phyloP scores from a whole-genome alignment of 108 stramenopile genomes.

The Fragilariopsis cylindrus region DNA sequence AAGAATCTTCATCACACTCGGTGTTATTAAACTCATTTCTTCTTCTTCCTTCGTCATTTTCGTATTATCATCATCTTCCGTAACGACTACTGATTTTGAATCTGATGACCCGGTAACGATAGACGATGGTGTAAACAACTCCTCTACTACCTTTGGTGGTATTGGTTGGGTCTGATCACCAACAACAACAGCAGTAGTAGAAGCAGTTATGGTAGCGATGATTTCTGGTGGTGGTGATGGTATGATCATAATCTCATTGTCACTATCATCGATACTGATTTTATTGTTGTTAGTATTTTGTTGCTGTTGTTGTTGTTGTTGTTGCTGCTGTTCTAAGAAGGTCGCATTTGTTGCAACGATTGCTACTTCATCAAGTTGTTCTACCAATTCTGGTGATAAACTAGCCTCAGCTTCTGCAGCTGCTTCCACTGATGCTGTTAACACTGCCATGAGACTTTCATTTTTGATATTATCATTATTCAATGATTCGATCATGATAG shows the following conservation, averaged over 20 bases:
- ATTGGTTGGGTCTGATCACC: neutral
- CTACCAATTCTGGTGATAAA: slow-evolving; percentile 22
- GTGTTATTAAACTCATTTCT: slow-evolving; percentile 20
- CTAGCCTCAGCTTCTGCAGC: slow-evolving; percentile 36
- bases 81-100: too few species aligned
- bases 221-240: too few species aligned
- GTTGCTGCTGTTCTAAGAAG: neutral
- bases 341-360: slow-evolving; percentile 1
- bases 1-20: slow-evolving; percentile 62
- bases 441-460: slow-evolving; percentile 48
- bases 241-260: too few species aligned
- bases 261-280: too few species aligned
- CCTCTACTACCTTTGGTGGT: too few species aligned
- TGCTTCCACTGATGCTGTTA: slow-evolving; percentile 33
- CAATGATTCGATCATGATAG: too few species aligned
- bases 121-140: too few species aligned
- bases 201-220: neutral
- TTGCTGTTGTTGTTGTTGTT: neutral
- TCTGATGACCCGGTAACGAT: too few species aligned
- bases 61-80: too few species aligned
- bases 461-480: neutral
- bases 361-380: slow-evolving; percentile 18
- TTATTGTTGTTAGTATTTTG: neutral
- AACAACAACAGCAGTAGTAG: neutral
- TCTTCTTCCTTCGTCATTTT: too few species aligned